phyloP scores from a whole-genome alignment of 2,329 filamentous ascomycete species.

The Didymella pinodella region DNA sequence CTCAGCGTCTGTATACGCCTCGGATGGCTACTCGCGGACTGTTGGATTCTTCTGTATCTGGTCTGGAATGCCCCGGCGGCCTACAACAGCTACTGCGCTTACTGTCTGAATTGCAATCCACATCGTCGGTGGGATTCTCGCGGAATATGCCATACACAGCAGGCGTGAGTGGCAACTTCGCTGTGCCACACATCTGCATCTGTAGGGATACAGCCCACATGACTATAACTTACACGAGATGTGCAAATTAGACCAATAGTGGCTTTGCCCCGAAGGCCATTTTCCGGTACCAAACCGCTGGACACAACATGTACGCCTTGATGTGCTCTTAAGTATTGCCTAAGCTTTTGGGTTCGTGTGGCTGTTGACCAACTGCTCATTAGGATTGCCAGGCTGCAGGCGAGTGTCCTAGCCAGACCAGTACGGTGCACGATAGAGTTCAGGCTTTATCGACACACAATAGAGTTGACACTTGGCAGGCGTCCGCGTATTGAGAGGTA shows the following conservation, averaged over 20 bases:
- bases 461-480: constrained; percentile 39
- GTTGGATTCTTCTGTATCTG: constrained; percentile 12
- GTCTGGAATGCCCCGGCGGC: constrained; percentile 15
- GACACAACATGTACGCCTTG: constrained; percentile 15
- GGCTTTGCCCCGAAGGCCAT: constrained; percentile 20
- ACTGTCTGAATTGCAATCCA: constrained; percentile 11
- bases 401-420: constrained; percentile 8
- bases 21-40: constrained; percentile 11
- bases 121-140: constrained; percentile 9
- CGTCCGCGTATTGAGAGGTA: constrained; percentile 28
- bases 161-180: constrained; percentile 22
- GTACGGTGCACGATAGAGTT: constrained; percentile 21
- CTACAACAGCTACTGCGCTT: constrained; percentile 10
- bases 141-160: constrained; percentile 14
- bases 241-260: constrained; percentile 31
- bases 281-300: background rate
- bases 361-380: constrained; percentile 21
- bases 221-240: constrained; percentile 17
- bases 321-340: constrained; percentile 21
- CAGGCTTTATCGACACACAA: constrained; percentile 27
- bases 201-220: constrained; percentile 12
- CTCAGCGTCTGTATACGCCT: constrained; percentile 8
- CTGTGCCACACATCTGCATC: constrained; percentile 33
- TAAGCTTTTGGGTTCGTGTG: constrained; percentile 21
- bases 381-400: constrained; percentile 30